A percentile compares a stretch with the other conserved stretches of the same genome.
These are phyloP conservation scores for Saccharomyces hybrid DNA, from an alignment of 1,139 yeast species.

Conservation along the genomic window DNA sequence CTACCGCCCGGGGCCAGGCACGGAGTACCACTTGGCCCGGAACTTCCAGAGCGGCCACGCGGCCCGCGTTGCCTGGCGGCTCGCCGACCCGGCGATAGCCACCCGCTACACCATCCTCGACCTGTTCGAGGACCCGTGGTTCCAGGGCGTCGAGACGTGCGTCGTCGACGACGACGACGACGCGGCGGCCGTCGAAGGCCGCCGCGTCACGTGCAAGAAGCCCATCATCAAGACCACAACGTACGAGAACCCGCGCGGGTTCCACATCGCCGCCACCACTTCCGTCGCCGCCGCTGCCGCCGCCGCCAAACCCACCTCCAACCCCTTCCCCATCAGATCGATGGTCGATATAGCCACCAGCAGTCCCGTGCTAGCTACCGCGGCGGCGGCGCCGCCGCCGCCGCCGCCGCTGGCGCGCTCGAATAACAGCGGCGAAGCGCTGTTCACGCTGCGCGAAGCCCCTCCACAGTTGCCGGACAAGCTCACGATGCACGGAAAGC, in stretches of 20 bases:
- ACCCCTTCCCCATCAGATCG: slow-evolving; percentile 19
- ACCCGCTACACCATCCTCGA: slow-evolving; percentile 49
- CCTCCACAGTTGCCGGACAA: neutral
- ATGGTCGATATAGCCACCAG: slow-evolving; percentile 22
- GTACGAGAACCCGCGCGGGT: slow-evolving; percentile 7
- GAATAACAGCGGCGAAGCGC: neutral
- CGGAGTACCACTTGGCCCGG: slow-evolving; percentile 57
- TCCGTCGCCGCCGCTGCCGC: neutral
- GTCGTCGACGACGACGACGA: too few species aligned
- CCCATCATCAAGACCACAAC: slow-evolving; percentile 3
- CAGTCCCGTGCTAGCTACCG: too few species aligned
- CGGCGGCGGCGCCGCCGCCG: neutral
- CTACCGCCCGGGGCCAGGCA: slow-evolving; percentile 51
- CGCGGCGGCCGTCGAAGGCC: too few species aligned
- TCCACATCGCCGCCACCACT: neutral
- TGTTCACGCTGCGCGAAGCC: neutral
- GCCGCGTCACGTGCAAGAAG: slow-evolving; percentile 1
- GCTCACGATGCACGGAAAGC: neutral
- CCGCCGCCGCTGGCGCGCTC: slow-evolving; percentile 1
- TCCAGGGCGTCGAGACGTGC: slow-evolving; percentile 53
- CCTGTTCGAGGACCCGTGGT: slow-evolving; percentile 60
- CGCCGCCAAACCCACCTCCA: slow-evolving; percentile 14
- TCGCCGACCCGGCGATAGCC: slow-evolving; percentile 54
- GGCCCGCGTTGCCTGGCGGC: slow-evolving; percentile 66
- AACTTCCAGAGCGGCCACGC: slow-evolving; percentile 53